Base-by-base conservation (phyloP, 345 rosid genomes). In the Erysimum cheiranthoides region DNA sequence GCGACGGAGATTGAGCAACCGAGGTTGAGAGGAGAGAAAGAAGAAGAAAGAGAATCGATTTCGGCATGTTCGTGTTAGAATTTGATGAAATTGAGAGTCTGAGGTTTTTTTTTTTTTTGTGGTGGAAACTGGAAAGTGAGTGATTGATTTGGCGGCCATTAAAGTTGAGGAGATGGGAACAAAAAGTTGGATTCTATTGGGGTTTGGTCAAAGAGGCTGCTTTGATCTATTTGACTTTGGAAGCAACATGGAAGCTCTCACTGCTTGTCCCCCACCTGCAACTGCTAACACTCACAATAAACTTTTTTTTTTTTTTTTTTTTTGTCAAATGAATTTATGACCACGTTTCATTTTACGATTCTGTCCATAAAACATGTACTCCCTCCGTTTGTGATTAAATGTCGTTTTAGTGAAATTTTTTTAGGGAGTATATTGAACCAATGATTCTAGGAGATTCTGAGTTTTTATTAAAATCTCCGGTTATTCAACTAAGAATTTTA, bases 161-260 rank as follows among this genome's bases (percentile, higher is more conserved):
- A 25, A 25, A 35, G 34, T 63, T 42, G 50, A 61, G 61, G 50
- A 61, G 61, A 57, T 45, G 60, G 25, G 34, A 58, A 74, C 66
- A 74, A 75, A 73, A 76, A 52, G 70, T 10, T 57, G 66, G 66
- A 74, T 66, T 66, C 60, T 36, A 57, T 27, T 16, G n/a, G 4
- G 31, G 71, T 14, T 9, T 46, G 73, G 74, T 75, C 79, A 68
- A 68, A 68, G 61, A 40, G 79, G 79, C 79, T 68, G 79, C 79
- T 42, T 4, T 21, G 74, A 67, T 66, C 40, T 11, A 14, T 36
- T 61, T 66, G 79, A 75, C 74, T 68, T 68, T 2, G 63, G 73
- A 75, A 75, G n/a, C 5, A 50, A 39, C 79, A 42, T 60, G 63
- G 79, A 75, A 75, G 21, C 21, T 18, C 21, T 18, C 52, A 36